Base-by-base conservation (phyloP, 129 eudicot genomes). In the Tagetes patula region DNA sequence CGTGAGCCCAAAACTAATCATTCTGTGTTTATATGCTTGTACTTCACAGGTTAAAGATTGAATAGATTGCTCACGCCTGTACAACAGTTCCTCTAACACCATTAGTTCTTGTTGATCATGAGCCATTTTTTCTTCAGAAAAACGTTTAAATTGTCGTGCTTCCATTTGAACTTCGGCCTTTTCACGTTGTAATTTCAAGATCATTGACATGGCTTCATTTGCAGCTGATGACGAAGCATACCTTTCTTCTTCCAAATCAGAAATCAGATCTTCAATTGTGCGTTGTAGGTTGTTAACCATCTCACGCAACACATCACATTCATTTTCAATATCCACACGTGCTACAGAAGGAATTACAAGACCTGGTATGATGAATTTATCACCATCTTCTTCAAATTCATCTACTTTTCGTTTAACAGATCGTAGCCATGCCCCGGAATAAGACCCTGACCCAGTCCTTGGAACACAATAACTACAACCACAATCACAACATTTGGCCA, bases 121-220 rank as follows among this genome's bases (percentile, higher is more conserved):
- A 8, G 96, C 88, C 86, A 84, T 93, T 78, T 85, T 93, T 75
- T 93, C 98, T 82, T 89, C 98, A 0, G 90, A 82, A 75, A 87
- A 93, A 6, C 95, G 83, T 67, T 89, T 89, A 10, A 87, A 93
- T 56, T 93, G 98, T 42, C 96, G 83, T 14, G 86, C 75, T 72
- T 93, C 98, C 98, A 93, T 93, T 67, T 87, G 86, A 63, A 86
- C 69, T 84, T 93, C 98, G 0, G 98, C 92, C 74, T 93, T 93
- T 74, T 93, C 98, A 48, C 90, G 85, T 77, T 93, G 96, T 67
- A 93, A 75, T 81, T 92, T 93, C 82, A 93, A 82, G 39, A 93
- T 93, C 98, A 93, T 93, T 2, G 98, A 93, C 98, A 93, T 93
- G 30, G 96, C 91, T 74, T 90, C 96, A 50, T 90, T 90, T 8